These are phyloP conservation scores for Trebouxia sp. DNA, from an alignment of 139 green algal species.

Conservation along the genomic window DNA sequence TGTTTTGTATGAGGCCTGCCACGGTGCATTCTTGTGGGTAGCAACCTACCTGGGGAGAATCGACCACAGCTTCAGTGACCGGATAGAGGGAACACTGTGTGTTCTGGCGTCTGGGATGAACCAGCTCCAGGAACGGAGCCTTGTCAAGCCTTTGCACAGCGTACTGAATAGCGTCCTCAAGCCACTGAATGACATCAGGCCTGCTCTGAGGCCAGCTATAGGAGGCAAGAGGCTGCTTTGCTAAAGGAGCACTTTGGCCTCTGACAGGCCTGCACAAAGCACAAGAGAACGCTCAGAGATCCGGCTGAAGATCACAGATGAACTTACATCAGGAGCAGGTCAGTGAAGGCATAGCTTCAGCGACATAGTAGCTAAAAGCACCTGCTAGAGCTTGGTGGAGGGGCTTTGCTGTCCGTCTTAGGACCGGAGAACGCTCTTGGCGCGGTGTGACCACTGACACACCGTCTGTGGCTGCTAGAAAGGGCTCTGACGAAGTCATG, in stretches of 20 bases:
- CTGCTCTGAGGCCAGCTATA: background rate
- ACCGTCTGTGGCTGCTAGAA: too few species aligned
- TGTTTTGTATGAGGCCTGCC: too few species aligned
- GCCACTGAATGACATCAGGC: constrained; percentile 25
- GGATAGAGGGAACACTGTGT: constrained; percentile 1
- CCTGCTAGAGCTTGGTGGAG: background rate
- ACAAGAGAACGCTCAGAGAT: too few species aligned
- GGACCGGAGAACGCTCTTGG: background rate
- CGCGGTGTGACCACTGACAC: too few species aligned
- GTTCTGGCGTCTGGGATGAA: background rate
- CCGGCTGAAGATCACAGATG: too few species aligned
- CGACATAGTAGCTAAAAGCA: too few species aligned
- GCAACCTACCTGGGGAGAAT: background rate
- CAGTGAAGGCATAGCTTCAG: too few species aligned
- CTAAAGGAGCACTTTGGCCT: background rate
- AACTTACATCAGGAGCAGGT: too few species aligned
- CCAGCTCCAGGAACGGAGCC: constrained; percentile 39
- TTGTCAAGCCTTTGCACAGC: constrained; percentile 33
- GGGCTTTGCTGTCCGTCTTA: background rate
- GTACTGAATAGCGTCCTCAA: constrained; percentile 28
- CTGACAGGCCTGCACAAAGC: background rate
- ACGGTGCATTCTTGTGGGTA: too few species aligned
- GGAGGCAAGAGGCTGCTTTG: background rate
- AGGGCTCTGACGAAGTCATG: too few species aligned
- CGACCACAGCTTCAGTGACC: background rate